Evolutionary conservation across 805 yeast species (phyloP).

Genomic region (Candida lessepsii): DNA sequence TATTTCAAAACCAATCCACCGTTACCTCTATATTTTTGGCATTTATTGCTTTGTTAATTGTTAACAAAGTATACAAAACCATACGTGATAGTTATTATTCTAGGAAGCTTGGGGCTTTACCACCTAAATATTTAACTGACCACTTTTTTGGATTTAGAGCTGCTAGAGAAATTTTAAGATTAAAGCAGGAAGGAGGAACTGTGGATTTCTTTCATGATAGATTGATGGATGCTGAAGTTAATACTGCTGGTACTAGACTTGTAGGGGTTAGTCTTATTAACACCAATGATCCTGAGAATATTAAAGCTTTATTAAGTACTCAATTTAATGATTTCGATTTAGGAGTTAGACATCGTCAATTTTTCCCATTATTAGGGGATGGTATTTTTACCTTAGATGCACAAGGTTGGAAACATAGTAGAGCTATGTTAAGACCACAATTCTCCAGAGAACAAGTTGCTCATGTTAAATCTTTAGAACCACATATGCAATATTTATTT

Average conservation of each 20-base stretch:
- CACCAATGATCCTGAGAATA: conserved; percentile 41
- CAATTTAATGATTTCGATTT: conserved; percentile 41
- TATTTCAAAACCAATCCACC: too few species aligned
- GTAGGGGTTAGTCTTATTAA: conserved; percentile 21
- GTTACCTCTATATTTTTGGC: too few species aligned
- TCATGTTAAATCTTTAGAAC: conserved; percentile 39
- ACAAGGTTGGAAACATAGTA: conserved; percentile 43
- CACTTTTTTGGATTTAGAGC: conserved; percentile 20
- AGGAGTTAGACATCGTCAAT: conserved; percentile 38
- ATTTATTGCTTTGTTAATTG: too few species aligned
- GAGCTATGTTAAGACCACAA: conserved; percentile 46
- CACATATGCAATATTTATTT: conserved; percentile 37
- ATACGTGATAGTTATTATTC: not conserved
- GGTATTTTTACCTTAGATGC: conserved; percentile 45
- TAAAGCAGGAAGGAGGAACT: conserved; percentile 20
- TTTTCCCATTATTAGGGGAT: conserved; percentile 39
- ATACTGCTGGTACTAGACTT: conserved; percentile 15
- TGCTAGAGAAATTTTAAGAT: conserved; percentile 13
- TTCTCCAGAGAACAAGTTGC: conserved; percentile 44
- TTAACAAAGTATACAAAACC: too few species aligned
- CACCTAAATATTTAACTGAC: conserved; percentile 10
- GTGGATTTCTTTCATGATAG: conserved; percentile 19
- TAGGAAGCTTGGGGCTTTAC: conserved; percentile 16
- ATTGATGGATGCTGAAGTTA: conserved; percentile 10
- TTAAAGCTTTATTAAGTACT: conserved; percentile 42